Base-by-base conservation (phyloP, 805 yeast species). In the Ogataea paradorogensis region DNA sequence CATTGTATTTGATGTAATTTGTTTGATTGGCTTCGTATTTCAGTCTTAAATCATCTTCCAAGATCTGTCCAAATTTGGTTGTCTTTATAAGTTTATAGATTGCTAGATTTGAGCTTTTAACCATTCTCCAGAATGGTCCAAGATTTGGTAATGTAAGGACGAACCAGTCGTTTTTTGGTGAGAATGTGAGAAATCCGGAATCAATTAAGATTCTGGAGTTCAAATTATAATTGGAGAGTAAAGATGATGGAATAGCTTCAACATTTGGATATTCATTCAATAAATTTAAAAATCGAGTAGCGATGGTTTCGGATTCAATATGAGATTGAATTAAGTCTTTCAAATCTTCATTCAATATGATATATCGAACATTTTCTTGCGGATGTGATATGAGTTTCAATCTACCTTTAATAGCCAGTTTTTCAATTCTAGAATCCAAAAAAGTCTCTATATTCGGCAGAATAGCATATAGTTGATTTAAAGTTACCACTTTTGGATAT, bases 401-500 rank as follows among this genome's bases (percentile, higher is more conserved):
- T 3, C 45, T 35, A 0, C 76, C 74, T 14, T 57, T 47, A 27
- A 67, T 53, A 1, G 66, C 59, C 27, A 67, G 47, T 10, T 59
- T 42, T 38, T 70, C 73, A 1, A 76, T 53, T 32, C 60, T 61
- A 27, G 63, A 63, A 48, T 78, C 84, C 2, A 77, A 76, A 52
- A 63, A 67, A 0, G 82, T 74, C 45, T 78, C 76, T 29, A 66
- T 60, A 16, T 62, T 55, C 10, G 66, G 66, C 38, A 67, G 71
- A 9, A 77, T 48, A 1, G 81, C 61, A 48, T 78, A 78, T 4
- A 78, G 47, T 43, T 77, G 82, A 23, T 67, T 66, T 9, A 66
- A 44, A 1, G 76, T 63, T 7, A 74, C 58, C 26, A 73, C 46
- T 8, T 69, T 56, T 0, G 79, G 76, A 34, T 53, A 57, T 3